Base-by-base conservation (phyloP, 495 filamentous ascomycete genomes). In the Tetracladium marchalianum region DNA sequence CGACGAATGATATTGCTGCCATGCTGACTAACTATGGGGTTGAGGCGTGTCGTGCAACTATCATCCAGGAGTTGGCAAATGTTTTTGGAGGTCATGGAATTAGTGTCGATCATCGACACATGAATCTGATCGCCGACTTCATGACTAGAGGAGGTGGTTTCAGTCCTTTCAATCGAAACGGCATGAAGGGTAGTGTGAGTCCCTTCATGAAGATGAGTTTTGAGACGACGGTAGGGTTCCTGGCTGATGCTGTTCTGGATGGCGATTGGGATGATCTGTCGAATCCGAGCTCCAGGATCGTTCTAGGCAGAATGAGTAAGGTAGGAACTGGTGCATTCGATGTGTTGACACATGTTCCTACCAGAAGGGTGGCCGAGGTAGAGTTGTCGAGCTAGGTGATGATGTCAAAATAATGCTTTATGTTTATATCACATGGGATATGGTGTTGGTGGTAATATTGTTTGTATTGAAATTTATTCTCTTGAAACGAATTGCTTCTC, bases 121-220 rank as follows among this genome's bases (percentile, higher is more conserved):
- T 99, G 54, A 95, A 90, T 66, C 74, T 98, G 49, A 95, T 98
- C 54, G 90, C 84, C 43, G 92, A 98, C 66, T 85, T 83, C 65
- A 98, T 98, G 92, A 97, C 93, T 13, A 69, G 88, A 19, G 80
- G 78, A 50, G 92, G 92, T 51, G 79, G 78, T 13, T 97, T 92
- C 66, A 80, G 75, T 13, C 80, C 90, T 2, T 99, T 97, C 69
- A 95, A 85, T 65, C 82, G 92, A 38, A 90, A 82, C 53, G 92
- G 90, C 13, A 61, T 97, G 43, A 84, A 80, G 60, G 76, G 83
- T 48, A 84, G 82, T 57, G 80, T 86, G 12, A 90, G 83, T 43
- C 89, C 92, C 1, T 88, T 97, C 51, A 82, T 90, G 65, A 95
- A 96, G 75, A 95, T 95, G 88, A 93, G 86, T 63, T 97, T 96